Evolutionary conservation across 1,284 basidiomycete genomes (phyloP).

Genomic region (Porogramme epimiltina): DNA sequence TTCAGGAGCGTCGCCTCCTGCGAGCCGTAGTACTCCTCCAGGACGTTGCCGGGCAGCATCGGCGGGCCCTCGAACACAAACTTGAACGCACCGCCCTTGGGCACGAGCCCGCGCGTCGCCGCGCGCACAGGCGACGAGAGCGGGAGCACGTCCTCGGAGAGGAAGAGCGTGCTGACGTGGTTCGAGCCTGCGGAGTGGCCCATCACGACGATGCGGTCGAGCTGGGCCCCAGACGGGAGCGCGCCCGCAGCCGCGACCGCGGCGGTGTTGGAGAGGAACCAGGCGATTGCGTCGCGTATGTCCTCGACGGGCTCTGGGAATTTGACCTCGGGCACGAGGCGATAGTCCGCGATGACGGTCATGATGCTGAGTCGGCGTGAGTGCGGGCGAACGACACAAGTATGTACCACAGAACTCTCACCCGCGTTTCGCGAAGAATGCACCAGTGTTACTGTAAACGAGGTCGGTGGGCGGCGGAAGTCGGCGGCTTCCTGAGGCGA

Average conservation of each 20-base stretch:
- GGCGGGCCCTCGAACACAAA: slow-evolving; percentile 30
- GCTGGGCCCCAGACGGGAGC: not conserved
- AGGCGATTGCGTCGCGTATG: slow-evolving; percentile 57
- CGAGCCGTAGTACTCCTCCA: slow-evolving; percentile 49
- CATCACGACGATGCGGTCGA: slow-evolving; percentile 47
- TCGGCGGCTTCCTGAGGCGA: slow-evolving; percentile 48
- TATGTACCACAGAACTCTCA: slow-evolving; percentile 11
- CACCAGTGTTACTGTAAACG: slow-evolving; percentile 53
- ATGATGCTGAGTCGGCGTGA: slow-evolving; percentile 36
- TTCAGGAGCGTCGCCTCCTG: slow-evolving; percentile 40
- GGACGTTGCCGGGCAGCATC: slow-evolving; percentile 25
- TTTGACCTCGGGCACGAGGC: slow-evolving; percentile 52
- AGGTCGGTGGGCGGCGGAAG: slow-evolving; percentile 49
- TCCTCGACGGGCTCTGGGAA: slow-evolving; percentile 58
- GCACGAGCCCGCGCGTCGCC: slow-evolving; percentile 45
- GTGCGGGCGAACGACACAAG: not conserved
- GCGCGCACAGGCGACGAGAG: slow-evolving; percentile 33
- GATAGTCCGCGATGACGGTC: slow-evolving; percentile 65
- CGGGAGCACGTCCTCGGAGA: slow-evolving; percentile 42
- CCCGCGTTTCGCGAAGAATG: slow-evolving; percentile 62
- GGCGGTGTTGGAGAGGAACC: slow-evolving; percentile 42
- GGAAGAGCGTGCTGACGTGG: slow-evolving; percentile 46
- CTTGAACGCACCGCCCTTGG: slow-evolving; percentile 48
- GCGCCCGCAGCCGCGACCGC: slow-evolving; percentile 11
- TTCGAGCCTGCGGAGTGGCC: slow-evolving; percentile 62